Percentiles rank a stretch among this genome's conserved stretches.
These are phyloP conservation scores for Chaetomium olivaceum DNA, from an alignment of 2,329 filamentous ascomycete genomes.

Conservation along the genomic window DNA sequence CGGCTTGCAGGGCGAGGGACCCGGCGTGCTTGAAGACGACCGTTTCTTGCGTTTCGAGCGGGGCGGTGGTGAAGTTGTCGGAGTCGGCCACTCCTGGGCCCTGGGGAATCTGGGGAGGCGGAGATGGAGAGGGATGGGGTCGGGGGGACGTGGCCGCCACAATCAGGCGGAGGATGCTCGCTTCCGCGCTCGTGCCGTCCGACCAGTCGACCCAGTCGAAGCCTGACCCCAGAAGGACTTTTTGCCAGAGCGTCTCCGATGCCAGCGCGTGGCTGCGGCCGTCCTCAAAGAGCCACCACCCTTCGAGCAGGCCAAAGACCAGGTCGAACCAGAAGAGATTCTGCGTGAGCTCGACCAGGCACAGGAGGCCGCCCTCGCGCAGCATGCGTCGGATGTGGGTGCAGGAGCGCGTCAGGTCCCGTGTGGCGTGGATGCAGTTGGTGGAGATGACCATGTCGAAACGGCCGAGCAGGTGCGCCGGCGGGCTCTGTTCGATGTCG, in stretches of 20 bases:
- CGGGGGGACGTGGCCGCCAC: not conserved
- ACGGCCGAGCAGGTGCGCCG: constrained; percentile 29
- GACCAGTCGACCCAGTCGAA: constrained; percentile 38
- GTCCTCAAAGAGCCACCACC: constrained; percentile 44
- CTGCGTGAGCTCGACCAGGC: constrained; percentile 41
- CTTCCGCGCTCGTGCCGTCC: constrained; percentile 34
- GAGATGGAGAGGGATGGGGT: not conserved
- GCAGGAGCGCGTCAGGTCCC: constrained; percentile 26
- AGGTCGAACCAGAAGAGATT: constrained; percentile 38
- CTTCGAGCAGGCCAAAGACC: constrained; percentile 41
- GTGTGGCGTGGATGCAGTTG: constrained; percentile 42
- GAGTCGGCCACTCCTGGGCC: too few species aligned
- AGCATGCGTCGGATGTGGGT: constrained; percentile 34
- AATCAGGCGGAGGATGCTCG: constrained; percentile 17
- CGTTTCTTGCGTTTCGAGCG: constrained; percentile 22
- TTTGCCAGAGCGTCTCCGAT: constrained; percentile 30
- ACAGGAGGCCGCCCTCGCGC: constrained; percentile 38
- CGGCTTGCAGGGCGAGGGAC: constrained; percentile 33
- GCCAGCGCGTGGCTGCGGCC: constrained; percentile 31
- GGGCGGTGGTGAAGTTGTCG: too few species aligned
- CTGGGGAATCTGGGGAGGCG: not conserved
- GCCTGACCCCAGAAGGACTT: constrained; percentile 32
- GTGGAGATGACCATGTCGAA: constrained; percentile 40
- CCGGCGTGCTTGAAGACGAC: constrained; percentile 31
- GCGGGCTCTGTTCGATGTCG: constrained; percentile 37